Evolutionary conservation across 139 green algal species (phyloP).

Genomic region (Pseudopediastrum boryanum): DNA sequence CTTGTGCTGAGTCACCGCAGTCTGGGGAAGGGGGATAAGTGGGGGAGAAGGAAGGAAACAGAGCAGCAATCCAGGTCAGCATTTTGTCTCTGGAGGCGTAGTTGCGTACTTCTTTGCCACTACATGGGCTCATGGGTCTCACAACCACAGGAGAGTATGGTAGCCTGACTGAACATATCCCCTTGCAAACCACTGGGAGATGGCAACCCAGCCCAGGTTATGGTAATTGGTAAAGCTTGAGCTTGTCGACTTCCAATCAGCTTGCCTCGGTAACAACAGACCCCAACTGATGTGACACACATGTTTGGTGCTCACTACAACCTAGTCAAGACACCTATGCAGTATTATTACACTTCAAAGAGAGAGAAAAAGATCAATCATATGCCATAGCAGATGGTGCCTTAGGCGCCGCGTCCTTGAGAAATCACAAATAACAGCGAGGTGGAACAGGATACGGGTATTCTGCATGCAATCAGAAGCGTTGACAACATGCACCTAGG

Average conservation of each 20-base stretch:
- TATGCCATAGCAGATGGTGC: too few species aligned
- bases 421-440: too few species aligned
- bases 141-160: not conserved
- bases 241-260: too few species aligned
- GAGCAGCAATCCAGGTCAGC: not conserved
- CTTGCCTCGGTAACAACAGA: too few species aligned
- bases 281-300: too few species aligned
- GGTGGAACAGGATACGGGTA: too few species aligned
- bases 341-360: too few species aligned
- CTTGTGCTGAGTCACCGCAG: slow-evolving; percentile 1
- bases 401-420: too few species aligned
- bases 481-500: not conserved
- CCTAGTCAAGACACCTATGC: too few species aligned
- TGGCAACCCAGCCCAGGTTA: not conserved
- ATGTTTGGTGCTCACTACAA: too few species aligned
- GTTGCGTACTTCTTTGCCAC: not conserved
- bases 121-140: not conserved
- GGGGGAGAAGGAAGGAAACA: not conserved
- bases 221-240: not conserved
- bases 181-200: not conserved
- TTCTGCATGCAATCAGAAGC: not conserved
- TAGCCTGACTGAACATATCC: not conserved
- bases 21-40: not conserved
- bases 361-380: too few species aligned
- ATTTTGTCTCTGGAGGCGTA: not conserved